phyloP scores from a whole-genome alignment of 1,139 yeast species.

The Williopsis jadinii region DNA sequence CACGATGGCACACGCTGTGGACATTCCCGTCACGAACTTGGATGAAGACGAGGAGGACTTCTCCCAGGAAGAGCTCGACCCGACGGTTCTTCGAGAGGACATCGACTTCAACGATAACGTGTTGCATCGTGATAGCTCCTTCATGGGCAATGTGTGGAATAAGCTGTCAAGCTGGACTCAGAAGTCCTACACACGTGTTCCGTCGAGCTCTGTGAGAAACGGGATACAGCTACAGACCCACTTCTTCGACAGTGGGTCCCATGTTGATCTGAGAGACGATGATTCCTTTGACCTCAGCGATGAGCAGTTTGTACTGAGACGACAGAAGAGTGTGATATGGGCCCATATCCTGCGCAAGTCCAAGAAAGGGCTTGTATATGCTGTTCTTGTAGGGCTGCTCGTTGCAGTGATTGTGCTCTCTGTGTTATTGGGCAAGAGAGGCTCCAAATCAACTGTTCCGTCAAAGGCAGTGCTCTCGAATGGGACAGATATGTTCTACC shows the following conservation, averaged over 20 bases:
- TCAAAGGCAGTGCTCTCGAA: conserved; percentile 39
- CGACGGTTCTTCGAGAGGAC: conserved; percentile 26
- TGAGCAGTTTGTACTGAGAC: conserved; percentile 16
- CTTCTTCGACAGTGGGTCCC: conserved; percentile 1
- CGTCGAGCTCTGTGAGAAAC: conserved; percentile 8
- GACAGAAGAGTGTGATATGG: conserved; percentile 3
- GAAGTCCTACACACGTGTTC: conserved; percentile 12
- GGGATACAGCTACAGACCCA: conserved; percentile 25
- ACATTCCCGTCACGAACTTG: conserved; percentile 51
- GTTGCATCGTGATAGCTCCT: neutral
- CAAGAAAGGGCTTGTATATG: conserved; percentile 2
- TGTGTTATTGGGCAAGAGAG: conserved; percentile 7
- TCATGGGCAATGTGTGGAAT: neutral
- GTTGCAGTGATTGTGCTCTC: conserved; percentile 14
- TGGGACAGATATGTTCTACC: conserved; percentile 66
- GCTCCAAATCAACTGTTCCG: conserved; percentile 4
- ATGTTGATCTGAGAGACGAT: conserved; percentile 3
- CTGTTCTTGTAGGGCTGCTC: conserved; percentile 7
- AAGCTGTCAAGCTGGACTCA: conserved; percentile 2
- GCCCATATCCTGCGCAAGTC: neutral
- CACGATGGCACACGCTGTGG: conserved; percentile 33
- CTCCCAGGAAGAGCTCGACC: conserved; percentile 11
- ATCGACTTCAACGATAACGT: conserved; percentile 13
- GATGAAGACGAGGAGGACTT: conserved; percentile 42
- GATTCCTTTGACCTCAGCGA: conserved; percentile 21